A percentile compares a stretch with the other conserved stretches of the same genome.
These are phyloP conservation scores for Oryza australiensis DNA, from an alignment of 176 grass and related monocot genomes.

Conservation along the genomic window DNA sequence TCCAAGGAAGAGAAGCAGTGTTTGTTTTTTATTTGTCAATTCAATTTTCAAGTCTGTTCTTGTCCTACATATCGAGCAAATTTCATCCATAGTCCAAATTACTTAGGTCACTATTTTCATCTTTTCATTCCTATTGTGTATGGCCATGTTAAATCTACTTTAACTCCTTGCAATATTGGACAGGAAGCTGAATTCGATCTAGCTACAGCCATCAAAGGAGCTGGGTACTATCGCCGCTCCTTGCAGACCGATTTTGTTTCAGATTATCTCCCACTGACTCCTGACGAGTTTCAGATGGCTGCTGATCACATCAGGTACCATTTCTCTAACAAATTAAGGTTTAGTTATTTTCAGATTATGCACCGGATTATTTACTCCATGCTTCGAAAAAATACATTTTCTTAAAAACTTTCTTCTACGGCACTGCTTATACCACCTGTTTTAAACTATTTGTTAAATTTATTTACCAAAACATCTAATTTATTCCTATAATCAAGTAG, in stretches of 20 bases:
- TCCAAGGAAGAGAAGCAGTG: background rate
- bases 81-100: background rate
- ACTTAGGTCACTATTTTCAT: background rate
- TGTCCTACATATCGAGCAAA: background rate
- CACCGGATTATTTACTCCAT: too few relatives aligned
- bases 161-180: background rate
- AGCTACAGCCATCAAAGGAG: constrained; percentile 68
- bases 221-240: constrained; percentile 76
- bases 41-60: background rate
- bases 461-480: too few relatives aligned
- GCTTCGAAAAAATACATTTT: too few relatives aligned
- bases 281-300: constrained; percentile 54
- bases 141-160: background rate
- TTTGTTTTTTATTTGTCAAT: background rate
- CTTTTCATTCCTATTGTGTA: background rate
- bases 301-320: constrained; percentile 49
- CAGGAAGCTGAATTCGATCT: constrained; percentile 83
- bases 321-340: background rate
- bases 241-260: constrained; percentile 56
- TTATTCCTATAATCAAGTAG: too few relatives aligned
- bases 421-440: too few relatives aligned
- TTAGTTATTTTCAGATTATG: too few relatives aligned
- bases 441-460: too few relatives aligned
- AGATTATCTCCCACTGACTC: constrained; percentile 67
- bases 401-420: too few relatives aligned